Conservation (phyloP, 805 yeast species). For the Candida chauliodis region DNA sequence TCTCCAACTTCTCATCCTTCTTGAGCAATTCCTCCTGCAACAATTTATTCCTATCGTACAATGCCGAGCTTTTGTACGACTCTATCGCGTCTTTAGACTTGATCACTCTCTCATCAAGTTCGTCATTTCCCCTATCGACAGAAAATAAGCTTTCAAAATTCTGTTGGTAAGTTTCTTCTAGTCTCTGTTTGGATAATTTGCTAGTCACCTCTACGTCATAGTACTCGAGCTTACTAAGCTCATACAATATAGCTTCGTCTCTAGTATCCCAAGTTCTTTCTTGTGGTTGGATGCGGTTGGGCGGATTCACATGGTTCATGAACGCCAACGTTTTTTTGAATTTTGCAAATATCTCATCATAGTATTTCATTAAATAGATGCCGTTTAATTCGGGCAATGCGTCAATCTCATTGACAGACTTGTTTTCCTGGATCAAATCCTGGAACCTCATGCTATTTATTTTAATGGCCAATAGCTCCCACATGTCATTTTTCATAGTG, state of each 20-base stretch:
- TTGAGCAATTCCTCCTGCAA: conserved; percentile 21
- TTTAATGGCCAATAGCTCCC: conserved; percentile 36
- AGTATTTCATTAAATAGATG: conserved; percentile 19
- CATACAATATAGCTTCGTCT: conserved; percentile 19
- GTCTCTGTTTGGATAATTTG: conserved; percentile 18
- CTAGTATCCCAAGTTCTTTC: conserved; percentile 6
- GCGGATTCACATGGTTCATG: neutral
- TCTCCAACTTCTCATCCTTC: conserved; percentile 19
- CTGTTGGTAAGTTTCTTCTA: conserved; percentile 13
- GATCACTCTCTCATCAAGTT: conserved; percentile 3
- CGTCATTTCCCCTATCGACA: conserved; percentile 6
- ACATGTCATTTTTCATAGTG: conserved; percentile 22
- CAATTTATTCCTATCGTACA: conserved; percentile 14
- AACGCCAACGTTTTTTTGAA: conserved; percentile 10
- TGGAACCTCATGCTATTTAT: conserved; percentile 20
- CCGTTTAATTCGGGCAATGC: conserved; percentile 28
- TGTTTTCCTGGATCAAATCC: conserved; percentile 7
- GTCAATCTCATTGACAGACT: conserved; percentile 12
- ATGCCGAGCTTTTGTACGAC: conserved; percentile 14
- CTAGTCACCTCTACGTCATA: conserved; percentile 22
- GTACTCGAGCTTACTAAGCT: conserved; percentile 17
- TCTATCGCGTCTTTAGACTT: conserved; percentile 10
- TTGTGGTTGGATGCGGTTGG: neutral
- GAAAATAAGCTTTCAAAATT: conserved; percentile 2
- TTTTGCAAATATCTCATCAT: conserved; percentile 13